Conservation (phyloP, 2,329 filamentous ascomycete species). For the Colletotrichum theobromicola region DNA sequence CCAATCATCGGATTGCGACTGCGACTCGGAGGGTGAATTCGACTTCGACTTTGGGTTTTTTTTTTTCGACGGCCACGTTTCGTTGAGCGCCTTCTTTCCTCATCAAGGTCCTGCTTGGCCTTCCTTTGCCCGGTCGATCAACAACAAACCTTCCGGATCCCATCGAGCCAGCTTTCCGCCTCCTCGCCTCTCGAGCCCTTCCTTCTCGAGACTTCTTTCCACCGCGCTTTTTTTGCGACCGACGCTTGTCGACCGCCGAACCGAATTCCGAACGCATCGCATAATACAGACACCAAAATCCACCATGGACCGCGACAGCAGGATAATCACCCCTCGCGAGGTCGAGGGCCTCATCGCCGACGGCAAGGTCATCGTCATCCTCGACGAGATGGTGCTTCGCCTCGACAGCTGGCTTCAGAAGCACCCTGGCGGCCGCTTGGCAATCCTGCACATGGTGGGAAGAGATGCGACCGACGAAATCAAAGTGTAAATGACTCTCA, state of each 20-base stretch:
- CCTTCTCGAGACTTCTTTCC: background rate
- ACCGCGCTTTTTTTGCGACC: background rate
- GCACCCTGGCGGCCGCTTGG: conserved; percentile 64
- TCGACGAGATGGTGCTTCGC: conserved; percentile 57
- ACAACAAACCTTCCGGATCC: background rate
- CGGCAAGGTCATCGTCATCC: conserved; percentile 61
- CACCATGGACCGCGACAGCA: conserved; percentile 43
- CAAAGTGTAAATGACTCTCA: conserved; percentile 50
- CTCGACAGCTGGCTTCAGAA: conserved; percentile 63
- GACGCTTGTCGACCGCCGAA: background rate
- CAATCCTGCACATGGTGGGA: conserved; percentile 67
- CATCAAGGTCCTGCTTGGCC: background rate
- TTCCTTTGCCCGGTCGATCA: background rate
- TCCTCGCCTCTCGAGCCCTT: background rate
- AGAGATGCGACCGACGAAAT: conserved; percentile 65
- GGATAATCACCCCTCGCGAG: conserved; percentile 45
- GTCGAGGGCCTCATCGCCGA: conserved; percentile 59
- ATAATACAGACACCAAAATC: background rate
- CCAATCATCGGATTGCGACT: background rate
- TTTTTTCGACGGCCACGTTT: background rate
- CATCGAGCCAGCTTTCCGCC: background rate
- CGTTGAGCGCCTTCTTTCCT: background rate
- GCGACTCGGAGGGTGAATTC: background rate
- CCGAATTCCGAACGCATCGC: background rate
- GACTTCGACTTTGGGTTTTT: background rate